Evolutionary conservation across 306 rosid genomes (phyloP).

Genomic region (Luffa aegyptiaca): DNA sequence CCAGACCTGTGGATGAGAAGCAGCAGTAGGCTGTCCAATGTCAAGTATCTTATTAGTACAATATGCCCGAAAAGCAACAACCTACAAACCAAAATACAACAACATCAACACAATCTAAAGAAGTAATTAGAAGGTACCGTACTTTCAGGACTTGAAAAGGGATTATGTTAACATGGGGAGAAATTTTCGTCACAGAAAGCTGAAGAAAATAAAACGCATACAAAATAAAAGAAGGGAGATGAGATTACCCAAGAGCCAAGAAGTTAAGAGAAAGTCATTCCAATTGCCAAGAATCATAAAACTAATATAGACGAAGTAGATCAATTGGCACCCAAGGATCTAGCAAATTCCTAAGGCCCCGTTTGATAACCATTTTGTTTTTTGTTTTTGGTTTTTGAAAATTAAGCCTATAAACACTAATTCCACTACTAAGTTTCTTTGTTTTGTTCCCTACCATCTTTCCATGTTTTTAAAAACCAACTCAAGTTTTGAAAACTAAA

Average conservation of each 20-base stretch:
- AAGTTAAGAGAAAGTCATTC: neutral
- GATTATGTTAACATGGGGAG: neutral
- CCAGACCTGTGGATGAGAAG: slow-evolving; percentile 75
- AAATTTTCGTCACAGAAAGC: neutral
- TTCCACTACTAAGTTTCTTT: no score
- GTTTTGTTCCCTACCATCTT: no score
- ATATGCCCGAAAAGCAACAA: slow-evolving; percentile 37
- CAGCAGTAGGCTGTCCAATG: slow-evolving; percentile 79
- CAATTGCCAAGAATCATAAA: neutral
- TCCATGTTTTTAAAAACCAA: no score
- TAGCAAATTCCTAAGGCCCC: neutral
- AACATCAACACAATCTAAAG: neutral
- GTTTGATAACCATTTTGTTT: no score
- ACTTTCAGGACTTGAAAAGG: neutral
- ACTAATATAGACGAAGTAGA: neutral
- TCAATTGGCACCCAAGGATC: neutral
- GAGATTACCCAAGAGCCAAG: neutral
- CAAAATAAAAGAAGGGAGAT: neutral
- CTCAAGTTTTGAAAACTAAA: no score
- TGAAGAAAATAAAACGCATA: neutral
- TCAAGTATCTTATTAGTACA: slow-evolving; percentile 37
- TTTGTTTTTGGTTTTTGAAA: no score
- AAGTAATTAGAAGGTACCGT: neutral
- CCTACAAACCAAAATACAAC: slow-evolving; percentile 30
- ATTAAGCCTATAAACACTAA: no score